Evolutionary conservation across 495 filamentous ascomycete genomes (phyloP).

Genomic region (Talaromyces trachyspermus): DNA sequence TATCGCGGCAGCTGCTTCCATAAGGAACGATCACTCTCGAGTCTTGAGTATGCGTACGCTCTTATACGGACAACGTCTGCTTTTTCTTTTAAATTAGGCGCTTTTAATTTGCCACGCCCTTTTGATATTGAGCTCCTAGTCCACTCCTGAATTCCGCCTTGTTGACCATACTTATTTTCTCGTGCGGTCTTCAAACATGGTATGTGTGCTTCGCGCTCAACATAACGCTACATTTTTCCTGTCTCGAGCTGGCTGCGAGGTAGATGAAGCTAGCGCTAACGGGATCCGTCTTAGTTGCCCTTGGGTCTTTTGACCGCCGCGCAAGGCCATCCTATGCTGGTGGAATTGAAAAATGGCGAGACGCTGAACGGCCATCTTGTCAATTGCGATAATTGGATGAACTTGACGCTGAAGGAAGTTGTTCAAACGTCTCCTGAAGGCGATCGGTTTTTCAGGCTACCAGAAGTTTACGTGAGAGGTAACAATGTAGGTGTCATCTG

Average conservation of each 20-base stretch:
- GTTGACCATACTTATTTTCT: too few relatives aligned
- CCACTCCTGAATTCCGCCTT: too few relatives aligned
- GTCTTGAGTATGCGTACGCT: too few relatives aligned
- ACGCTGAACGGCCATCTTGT: constrained; percentile 93
- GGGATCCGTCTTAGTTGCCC: constrained; percentile 55
- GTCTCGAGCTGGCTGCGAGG: too few relatives aligned
- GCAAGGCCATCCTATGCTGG: constrained; percentile 97
- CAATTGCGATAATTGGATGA: constrained; percentile 99
- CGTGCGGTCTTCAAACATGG: neutral
- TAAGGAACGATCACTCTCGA: neutral
- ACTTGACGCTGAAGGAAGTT: constrained; percentile 91
- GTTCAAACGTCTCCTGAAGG: constrained; percentile 96
- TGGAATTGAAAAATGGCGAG: constrained; percentile 98
- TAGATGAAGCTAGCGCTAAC: neutral
- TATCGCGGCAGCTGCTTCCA: neutral
- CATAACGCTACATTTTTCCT: too few relatives aligned
- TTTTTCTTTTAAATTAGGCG: too few relatives aligned
- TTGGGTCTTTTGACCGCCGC: constrained; percentile 89
- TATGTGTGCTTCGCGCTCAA: neutral
- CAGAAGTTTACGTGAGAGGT: constrained; percentile 91
- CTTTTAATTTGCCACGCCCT: too few relatives aligned
- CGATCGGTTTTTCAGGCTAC: constrained; percentile 82
- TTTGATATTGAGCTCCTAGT: too few relatives aligned
- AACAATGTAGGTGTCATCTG: constrained; percentile 69
- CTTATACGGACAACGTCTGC: too few relatives aligned